phyloP scores from a whole-genome alignment of 2,329 filamentous ascomycete species.

The Neofusicoccum ribis region DNA sequence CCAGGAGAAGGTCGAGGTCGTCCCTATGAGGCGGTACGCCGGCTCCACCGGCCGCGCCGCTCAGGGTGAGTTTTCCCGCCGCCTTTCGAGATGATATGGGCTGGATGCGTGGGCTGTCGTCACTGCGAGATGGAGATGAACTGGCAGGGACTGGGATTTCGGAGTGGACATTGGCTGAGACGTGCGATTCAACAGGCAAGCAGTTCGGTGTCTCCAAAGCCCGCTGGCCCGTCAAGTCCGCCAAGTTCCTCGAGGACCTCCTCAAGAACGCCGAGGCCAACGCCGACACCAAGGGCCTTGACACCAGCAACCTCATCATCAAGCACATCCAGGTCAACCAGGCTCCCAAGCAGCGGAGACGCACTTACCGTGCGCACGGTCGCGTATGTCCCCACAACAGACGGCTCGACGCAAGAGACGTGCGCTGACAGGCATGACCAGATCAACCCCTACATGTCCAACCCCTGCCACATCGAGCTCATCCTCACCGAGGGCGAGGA shows the following conservation, averaged over 20 bases:
- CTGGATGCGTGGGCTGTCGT: neutral
- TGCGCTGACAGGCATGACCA: slow-evolving; percentile 39
- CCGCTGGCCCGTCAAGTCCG: slow-evolving; percentile 99
- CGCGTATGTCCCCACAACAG: slow-evolving; percentile 69
- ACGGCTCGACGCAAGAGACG: neutral
- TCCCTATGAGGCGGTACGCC: slow-evolving; percentile 97
- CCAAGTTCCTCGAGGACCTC: slow-evolving; percentile 94
- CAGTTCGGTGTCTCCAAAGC: slow-evolving; percentile 97
- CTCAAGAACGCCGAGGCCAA: slow-evolving; percentile 58
- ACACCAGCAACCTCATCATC: slow-evolving; percentile 95
- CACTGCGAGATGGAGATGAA: neutral
- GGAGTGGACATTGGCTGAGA: slow-evolving; percentile 24
- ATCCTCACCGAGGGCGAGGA: slow-evolving; percentile 98
- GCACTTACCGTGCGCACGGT: slow-evolving; percentile 99
- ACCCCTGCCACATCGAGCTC: slow-evolving; percentile 99
- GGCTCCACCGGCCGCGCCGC: slow-evolving; percentile 93
- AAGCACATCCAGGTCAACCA: slow-evolving; percentile 99
- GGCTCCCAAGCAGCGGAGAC: slow-evolving; percentile 97
- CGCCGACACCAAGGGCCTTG: slow-evolving; percentile 50
- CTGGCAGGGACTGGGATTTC: neutral
- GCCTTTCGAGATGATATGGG: neutral
- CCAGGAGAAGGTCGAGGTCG: slow-evolving; percentile 92
- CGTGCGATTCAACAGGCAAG: slow-evolving; percentile 69
- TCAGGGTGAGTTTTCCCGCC: slow-evolving; percentile 76
- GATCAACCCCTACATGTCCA: slow-evolving; percentile 99